A percentile compares a stretch with the other conserved stretches of the same genome.
phyloP scores from a whole-genome alignment of 169 alveolate genomes.

The Plasmodium coatneyi region DNA sequence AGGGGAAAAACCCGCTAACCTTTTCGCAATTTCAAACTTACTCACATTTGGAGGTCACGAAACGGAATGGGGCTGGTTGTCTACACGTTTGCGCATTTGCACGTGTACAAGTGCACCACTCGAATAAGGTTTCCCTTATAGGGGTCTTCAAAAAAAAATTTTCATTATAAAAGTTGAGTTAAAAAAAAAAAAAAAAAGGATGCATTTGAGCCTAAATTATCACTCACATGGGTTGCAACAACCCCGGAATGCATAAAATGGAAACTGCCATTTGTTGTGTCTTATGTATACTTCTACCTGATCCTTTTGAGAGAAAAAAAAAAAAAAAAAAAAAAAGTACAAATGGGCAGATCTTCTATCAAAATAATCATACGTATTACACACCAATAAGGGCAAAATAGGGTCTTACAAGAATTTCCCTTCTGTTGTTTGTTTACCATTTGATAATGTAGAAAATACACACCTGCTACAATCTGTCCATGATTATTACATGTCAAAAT shows the following conservation, averaged over 20 bases:
- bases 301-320: background rate
- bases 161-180: background rate
- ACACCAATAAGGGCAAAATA: background rate
- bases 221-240: background rate
- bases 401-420: background rate
- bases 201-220: background rate
- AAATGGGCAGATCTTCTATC: background rate
- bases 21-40: background rate
- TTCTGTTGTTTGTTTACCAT: background rate
- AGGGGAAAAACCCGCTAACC: background rate
- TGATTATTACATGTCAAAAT: background rate
- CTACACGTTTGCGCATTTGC: background rate
- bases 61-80: background rate
- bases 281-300: background rate
- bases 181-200: background rate
- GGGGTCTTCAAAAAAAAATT: background rate
- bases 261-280: background rate
- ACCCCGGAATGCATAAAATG: background rate
- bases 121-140: background rate
- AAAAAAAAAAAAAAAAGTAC: background rate
- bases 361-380: background rate
- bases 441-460: background rate
- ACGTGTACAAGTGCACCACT: background rate
- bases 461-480: background rate
- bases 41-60: background rate